Evolutionary conservation across 352 stramenopile genomes (phyloP).

Genomic region (Globisporangium okanoganense): DNA sequence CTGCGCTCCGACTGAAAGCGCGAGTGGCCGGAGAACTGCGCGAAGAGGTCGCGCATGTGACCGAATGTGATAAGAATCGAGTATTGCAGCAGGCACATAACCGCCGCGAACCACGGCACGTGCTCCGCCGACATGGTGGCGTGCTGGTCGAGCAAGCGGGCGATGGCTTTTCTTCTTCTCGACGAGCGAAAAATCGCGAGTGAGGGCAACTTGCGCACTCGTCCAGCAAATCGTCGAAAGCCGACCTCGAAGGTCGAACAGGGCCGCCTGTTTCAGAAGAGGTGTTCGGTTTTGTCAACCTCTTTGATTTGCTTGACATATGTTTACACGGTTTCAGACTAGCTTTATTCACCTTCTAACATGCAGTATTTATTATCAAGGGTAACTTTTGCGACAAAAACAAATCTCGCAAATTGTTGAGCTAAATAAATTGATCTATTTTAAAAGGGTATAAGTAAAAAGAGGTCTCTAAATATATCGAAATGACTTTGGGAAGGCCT

Average conservation of each 20-base stretch:
- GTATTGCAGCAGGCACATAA: constrained; percentile 38
- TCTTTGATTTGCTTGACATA: neutral
- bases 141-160: neutral
- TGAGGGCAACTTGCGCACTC: neutral
- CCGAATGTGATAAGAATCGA: constrained; percentile 38
- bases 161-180: neutral
- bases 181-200: neutral
- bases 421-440: neutral
- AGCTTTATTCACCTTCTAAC: neutral
- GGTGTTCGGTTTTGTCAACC: neutral
- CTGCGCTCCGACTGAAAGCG: constrained; percentile 24
- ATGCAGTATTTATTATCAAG: neutral
- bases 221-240: neutral
- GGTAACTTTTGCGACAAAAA: neutral
- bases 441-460: neutral
- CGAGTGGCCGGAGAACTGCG: constrained; percentile 23
- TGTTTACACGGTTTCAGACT: neutral
- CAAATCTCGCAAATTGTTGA: neutral
- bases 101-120: constrained; percentile 27
- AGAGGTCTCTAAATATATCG: neutral
- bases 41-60: constrained; percentile 31
- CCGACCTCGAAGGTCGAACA: neutral
- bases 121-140: constrained; percentile 18
- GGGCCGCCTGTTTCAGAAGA: neutral
- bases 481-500: too few species aligned